Percentiles rank a stretch among this genome's conserved stretches.
These are phyloP conservation scores for Spathaspora hagerdaliae DNA, from an alignment of 805 yeast genomes.

Conservation along the genomic window DNA sequence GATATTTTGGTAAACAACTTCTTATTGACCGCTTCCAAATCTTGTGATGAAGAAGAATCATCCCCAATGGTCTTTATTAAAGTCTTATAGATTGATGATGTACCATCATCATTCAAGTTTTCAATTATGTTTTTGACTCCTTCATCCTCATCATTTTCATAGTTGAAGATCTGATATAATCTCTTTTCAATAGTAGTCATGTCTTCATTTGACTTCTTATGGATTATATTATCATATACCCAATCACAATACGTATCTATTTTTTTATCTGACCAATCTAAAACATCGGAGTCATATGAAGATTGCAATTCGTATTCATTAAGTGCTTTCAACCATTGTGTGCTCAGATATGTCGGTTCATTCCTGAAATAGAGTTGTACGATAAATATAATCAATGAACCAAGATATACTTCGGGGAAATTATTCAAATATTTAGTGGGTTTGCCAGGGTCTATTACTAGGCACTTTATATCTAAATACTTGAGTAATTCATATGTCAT, in stretches of 20 bases:
- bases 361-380: constrained; percentile 25
- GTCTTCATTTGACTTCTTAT: constrained; percentile 14
- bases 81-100: neutral
- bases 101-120: neutral
- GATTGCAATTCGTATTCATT: constrained; percentile 14
- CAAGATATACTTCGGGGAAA: constrained; percentile 38
- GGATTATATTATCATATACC: constrained; percentile 36
- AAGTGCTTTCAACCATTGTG: constrained; percentile 17
- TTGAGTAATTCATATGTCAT: constrained; percentile 21
- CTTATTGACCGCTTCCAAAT: neutral
- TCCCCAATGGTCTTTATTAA: neutral
- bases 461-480: constrained; percentile 2
- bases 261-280: constrained; percentile 46
- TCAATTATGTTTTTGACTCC: neutral
- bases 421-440: constrained; percentile 2
- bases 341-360: constrained; percentile 7
- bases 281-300: constrained; percentile 14
- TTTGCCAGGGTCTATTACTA: neutral
- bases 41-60: neutral
- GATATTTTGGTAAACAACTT: constrained; percentile 1
- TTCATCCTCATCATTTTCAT: constrained; percentile 10
- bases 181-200: constrained; percentile 26
- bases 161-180: constrained; percentile 28
- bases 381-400: constrained; percentile 26
- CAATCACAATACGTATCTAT: constrained; percentile 48